These are phyloP conservation scores for Talaromyces nanjingensis DNA, from an alignment of 495 filamentous ascomycete genomes.

Conservation along the genomic window DNA sequence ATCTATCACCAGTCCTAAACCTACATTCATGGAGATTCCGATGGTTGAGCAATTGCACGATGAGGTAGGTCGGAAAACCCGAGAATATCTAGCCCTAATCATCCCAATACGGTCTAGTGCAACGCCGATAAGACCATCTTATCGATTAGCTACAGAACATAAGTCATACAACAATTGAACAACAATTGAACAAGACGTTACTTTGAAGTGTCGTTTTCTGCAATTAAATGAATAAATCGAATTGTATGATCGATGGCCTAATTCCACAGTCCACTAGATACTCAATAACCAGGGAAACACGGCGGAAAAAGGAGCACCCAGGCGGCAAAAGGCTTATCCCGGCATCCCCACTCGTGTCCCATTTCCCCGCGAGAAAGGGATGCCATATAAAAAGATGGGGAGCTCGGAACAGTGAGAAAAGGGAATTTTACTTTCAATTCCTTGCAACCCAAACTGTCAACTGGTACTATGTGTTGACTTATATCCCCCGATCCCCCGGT, in stretches of 20 bases:
- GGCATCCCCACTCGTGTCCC: not conserved
- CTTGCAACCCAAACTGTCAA: not conserved
- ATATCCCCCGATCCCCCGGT: too few relatives aligned
- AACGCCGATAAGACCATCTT: not conserved
- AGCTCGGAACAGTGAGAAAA: not conserved
- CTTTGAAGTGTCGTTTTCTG: not conserved
- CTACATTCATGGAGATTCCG: not conserved
- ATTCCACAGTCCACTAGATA: not conserved
- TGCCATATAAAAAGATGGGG: not conserved
- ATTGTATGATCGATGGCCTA: not conserved
- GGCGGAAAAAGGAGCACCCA: not conserved
- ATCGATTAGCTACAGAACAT: not conserved
- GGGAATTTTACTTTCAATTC: not conserved
- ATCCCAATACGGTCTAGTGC: not conserved
- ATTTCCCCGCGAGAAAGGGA: not conserved
- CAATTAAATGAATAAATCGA: not conserved
- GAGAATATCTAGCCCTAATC: not conserved
- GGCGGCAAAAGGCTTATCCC: constrained; percentile 1
- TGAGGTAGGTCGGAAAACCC: not conserved
- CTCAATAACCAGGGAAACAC: not conserved
- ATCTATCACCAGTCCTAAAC: not conserved
- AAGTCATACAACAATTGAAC: not conserved
- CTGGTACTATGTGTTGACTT: not conserved
- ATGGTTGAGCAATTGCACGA: not conserved
- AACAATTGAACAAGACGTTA: not conserved